Percentiles rank a stretch among this genome's conserved stretches.
Evolutionary conservation across 2,329 filamentous ascomycete species (phyloP).

Genomic region (Cercospora berteroae): DNA sequence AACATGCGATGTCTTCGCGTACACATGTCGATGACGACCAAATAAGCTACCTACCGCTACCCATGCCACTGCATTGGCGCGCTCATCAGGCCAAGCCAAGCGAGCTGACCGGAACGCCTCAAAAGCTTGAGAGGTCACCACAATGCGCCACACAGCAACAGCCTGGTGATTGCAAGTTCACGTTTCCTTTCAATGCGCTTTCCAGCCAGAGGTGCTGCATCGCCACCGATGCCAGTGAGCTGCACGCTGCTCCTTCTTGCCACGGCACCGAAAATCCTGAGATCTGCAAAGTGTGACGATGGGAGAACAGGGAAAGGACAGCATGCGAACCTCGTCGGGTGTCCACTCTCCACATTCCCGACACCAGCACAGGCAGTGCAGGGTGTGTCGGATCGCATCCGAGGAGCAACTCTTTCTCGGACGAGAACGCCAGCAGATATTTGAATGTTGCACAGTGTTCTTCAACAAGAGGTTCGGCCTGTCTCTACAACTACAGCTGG

Average conservation of each 20-base stretch:
- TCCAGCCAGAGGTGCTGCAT: not conserved
- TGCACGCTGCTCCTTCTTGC: not conserved
- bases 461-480: not conserved
- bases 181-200: not conserved
- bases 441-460: not conserved
- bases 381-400: not conserved
- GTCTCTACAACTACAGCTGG: not conserved
- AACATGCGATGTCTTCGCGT: not conserved
- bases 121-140: not conserved
- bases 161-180: not conserved
- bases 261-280: not conserved
- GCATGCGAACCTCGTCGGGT: not conserved
- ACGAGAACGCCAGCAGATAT: not conserved
- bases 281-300: not conserved
- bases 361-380: not conserved
- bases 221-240: not conserved
- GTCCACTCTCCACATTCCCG: constrained; percentile 7
- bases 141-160: not conserved
- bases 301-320: not conserved
- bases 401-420: not conserved
- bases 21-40: not conserved
- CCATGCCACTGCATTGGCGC: not conserved
- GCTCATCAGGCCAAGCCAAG: not conserved
- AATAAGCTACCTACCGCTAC: not conserved
- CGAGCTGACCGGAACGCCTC: not conserved